phyloP scores from a whole-genome alignment of 2,329 filamentous ascomycete genomes.

The Domatiomyces catenatus region DNA sequence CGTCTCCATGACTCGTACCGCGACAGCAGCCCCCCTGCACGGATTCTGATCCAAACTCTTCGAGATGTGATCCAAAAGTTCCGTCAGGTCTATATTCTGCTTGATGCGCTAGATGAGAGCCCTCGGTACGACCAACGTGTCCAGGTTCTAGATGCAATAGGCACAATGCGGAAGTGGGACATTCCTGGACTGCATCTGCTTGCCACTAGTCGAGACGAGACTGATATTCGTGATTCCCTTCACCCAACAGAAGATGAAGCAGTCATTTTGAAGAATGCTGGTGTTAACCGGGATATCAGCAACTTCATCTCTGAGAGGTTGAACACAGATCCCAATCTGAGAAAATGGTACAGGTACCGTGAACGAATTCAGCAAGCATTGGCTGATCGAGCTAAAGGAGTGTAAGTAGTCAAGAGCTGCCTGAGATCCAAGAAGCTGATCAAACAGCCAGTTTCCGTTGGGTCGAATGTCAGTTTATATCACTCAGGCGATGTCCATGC shows the following conservation, averaged over 20 bases:
- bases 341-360: conserved; percentile 3
- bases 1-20: conserved; percentile 1
- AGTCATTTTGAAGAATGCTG: conserved; percentile 9
- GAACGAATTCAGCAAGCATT: conserved; percentile 4
- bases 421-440: background rate
- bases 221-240: conserved; percentile 12
- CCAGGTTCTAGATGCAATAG: conserved; percentile 7
- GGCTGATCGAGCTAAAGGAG: conserved; percentile 4
- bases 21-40: background rate
- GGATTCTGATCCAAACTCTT: background rate
- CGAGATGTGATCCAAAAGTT: conserved; percentile 2
- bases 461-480: conserved; percentile 17
- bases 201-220: conserved; percentile 16
- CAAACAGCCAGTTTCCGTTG: conserved; percentile 18
- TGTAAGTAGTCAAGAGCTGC: conserved; percentile 3
- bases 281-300: conserved; percentile 14
- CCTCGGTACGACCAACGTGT: conserved; percentile 3
- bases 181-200: conserved; percentile 17
- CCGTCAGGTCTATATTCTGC: conserved; percentile 8
- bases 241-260: conserved; percentile 6
- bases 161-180: conserved; percentile 8
- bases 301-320: conserved; percentile 15
- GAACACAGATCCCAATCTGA: conserved; percentile 8
- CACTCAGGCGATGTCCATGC: conserved; percentile 11
- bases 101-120: conserved; percentile 14